Percentiles rank a stretch among this genome's conserved stretches.
phyloP scores from a whole-genome alignment of 2,329 filamentous ascomycete genomes.

The Aspergillus spinulosporus region DNA sequence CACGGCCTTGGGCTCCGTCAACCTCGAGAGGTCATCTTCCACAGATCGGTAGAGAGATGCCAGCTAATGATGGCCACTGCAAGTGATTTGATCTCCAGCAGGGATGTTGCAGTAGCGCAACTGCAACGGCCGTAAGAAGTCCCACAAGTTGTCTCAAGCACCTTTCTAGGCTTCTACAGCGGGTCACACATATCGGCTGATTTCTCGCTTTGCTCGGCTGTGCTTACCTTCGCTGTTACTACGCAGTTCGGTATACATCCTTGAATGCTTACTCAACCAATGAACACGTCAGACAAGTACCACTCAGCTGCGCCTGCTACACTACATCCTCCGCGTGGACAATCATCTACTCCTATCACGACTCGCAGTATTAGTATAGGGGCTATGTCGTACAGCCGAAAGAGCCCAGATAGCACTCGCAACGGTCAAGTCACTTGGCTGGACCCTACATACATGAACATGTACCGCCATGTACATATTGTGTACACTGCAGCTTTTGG shows the following conservation, averaged over 20 bases:
- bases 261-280: background rate
- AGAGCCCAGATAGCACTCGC: no score
- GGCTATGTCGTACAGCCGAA: no score
- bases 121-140: background rate
- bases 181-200: background rate
- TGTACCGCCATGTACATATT: background rate
- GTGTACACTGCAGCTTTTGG: no score
- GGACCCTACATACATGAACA: background rate
- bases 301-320: background rate
- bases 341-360: no score
- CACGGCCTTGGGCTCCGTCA: no score
- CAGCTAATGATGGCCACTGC: background rate
- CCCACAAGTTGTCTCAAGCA: background rate
- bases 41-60: no score
- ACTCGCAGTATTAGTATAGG: no score
- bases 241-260: background rate
- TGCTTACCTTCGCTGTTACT: background rate
- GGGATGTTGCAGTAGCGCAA: conserved; percentile 1
- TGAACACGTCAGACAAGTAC: conserved; percentile 14
- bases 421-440: no score
- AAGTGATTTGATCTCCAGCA: background rate
- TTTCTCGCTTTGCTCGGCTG: background rate
- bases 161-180: background rate
- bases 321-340: background rate
- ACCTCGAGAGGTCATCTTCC: no score